Base-by-base conservation (phyloP, 2,329 filamentous ascomycete species). In the Penicillium nordicum region DNA sequence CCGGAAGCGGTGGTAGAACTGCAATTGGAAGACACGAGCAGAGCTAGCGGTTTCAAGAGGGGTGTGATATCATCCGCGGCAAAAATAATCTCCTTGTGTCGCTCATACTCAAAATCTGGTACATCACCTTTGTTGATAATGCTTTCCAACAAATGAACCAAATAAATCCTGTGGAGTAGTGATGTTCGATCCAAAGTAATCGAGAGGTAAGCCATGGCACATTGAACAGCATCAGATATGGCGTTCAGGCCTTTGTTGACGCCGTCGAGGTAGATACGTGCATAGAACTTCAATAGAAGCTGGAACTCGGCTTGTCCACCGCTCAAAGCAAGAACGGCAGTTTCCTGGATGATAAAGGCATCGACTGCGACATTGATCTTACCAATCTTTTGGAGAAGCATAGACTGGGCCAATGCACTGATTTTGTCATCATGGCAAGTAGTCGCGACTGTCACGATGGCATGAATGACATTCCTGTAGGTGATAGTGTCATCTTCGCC, bases 351-450 rank as follows among this genome's bases (percentile, higher is more conserved):
- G 57, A 99, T 94, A 53, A 88, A 88, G 30, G 88, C 86, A 77
- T 97, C 92, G 2, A 97, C 89, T 5, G 83, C 78, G 57, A 84
- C 81, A 67, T 85, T 94, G 53, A 97, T 85, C 73, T 94, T 93
- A 58, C 88, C 87, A 56, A 97, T 84, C 73, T 99, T 97, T 69
- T 99, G 94, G n/a, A 96, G 77, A 25, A 99, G 84, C 87, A 99
- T 97, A 0, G 92, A 95, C 66, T 97, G 89, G 2, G 92, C 93
- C 50, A 99, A 79, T 5, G 92, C 92, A 7, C 89, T 94, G 52
- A 99, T 96, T 75, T 97, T 96, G 57, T 91, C 87, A 67, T 99
- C 92, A 46, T 88, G 84, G 69, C 88, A 92, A 55, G 84, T 87
- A 23, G 83, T 84, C 0, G 94, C 91, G 70, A 99, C 90, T n/a